phyloP scores from a whole-genome alignment of 208 protist genomes.

The Sergeia podlipaevii region DNA sequence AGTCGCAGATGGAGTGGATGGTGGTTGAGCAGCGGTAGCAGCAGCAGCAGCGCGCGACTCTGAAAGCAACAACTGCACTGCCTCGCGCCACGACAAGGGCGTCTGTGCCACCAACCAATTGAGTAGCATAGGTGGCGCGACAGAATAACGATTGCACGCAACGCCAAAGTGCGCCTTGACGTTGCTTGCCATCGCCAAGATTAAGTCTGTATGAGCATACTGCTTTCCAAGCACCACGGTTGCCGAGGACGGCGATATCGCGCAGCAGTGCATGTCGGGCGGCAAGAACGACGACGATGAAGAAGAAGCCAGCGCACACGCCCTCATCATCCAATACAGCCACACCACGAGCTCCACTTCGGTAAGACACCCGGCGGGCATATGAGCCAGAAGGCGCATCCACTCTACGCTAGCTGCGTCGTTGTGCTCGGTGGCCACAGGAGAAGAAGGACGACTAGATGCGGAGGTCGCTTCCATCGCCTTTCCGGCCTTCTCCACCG shows the following conservation, averaged over 20 bases:
- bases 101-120: constrained; percentile 29
- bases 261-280: background rate
- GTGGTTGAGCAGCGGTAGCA: no score
- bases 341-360: constrained; percentile 24
- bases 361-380: constrained; percentile 12
- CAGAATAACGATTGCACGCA: constrained; percentile 11
- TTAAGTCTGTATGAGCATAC: background rate
- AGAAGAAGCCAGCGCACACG: no score
- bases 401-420: constrained; percentile 3
- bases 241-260: background rate
- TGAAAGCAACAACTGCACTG: constrained; percentile 10
- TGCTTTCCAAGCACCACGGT: no score
- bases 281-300: no score
- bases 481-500: no score
- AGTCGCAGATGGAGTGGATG: constrained; percentile 11
- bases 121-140: constrained; percentile 39
- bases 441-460: no score
- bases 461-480: no score
- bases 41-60: no score
- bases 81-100: constrained; percentile 22
- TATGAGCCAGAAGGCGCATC: constrained; percentile 13
- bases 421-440: no score
- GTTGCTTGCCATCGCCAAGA: constrained; percentile 12
- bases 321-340: constrained; percentile 28
- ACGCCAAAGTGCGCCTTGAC: constrained; percentile 12